phyloP scores from a whole-genome alignment of 2,329 filamentous ascomycete genomes.

The Aspergillus costaricaensis region DNA sequence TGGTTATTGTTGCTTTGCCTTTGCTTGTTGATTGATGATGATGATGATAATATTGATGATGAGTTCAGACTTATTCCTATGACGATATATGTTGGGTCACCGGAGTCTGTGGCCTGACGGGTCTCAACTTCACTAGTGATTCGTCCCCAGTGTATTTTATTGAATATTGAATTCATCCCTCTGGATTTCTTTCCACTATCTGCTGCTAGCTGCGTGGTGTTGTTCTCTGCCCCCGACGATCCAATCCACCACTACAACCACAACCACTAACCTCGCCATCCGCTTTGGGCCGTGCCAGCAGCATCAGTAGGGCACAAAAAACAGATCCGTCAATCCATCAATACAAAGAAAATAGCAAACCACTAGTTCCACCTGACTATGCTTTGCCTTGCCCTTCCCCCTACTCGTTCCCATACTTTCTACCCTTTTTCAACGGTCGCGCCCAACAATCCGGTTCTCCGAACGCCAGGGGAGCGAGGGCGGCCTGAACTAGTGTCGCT shows the following conservation, averaged over 20 bases:
- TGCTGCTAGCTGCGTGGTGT: not conserved
- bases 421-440: constrained; percentile 13
- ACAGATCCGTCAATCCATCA: too few relatives aligned
- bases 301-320: constrained; percentile 7
- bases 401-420: too few relatives aligned
- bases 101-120: not conserved
- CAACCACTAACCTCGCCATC: not conserved
- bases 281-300: constrained; percentile 6
- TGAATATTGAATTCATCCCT: not conserved
- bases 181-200: not conserved
- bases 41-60: too few relatives aligned
- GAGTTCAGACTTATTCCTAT: not conserved
- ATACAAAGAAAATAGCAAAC: too few relatives aligned
- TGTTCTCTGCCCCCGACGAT: not conserved
- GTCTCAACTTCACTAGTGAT: not conserved
- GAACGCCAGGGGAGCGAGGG: too few relatives aligned
- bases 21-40: too few relatives aligned
- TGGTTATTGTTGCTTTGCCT: too few relatives aligned
- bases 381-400: not conserved
- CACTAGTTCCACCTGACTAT: not conserved
- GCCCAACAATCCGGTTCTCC: constrained; percentile 1
- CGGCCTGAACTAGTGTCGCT: constrained; percentile 34
- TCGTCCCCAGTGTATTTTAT: not conserved
- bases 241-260: not conserved
- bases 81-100: not conserved